A percentile compares a stretch with the other conserved stretches of the same genome.
phyloP scores from a whole-genome alignment of 768 basidiomycete genomes.

The Phanerodontia chrysosporium region DNA sequence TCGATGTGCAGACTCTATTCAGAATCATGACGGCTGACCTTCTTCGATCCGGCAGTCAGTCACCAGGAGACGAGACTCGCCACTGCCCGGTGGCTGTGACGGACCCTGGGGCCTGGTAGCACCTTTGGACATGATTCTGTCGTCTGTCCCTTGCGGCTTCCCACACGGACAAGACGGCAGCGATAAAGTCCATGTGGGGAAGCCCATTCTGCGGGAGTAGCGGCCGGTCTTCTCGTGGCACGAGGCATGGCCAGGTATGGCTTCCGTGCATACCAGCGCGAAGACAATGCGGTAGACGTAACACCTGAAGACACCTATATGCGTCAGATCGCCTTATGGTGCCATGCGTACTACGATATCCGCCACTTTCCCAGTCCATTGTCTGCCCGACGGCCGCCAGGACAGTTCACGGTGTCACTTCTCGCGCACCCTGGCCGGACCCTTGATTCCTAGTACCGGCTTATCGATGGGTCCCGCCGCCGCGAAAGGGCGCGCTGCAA shows the following conservation, averaged over 20 bases:
- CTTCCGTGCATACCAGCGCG: background rate
- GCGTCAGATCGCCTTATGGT: background rate
- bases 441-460: background rate
- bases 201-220: background rate
- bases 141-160: background rate
- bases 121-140: background rate
- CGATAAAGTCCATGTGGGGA: background rate
- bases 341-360: background rate
- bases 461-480: background rate
- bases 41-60: background rate
- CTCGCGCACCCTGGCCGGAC: background rate
- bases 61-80: conserved; percentile 26
- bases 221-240: conserved; percentile 10
- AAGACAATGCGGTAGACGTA: too few species aligned
- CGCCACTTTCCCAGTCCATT: background rate
- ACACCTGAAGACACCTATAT: too few species aligned
- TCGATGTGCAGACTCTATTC: background rate
- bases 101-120: background rate
- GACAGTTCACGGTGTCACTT: background rate
- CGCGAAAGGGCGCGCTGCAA: too few species aligned
- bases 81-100: background rate
- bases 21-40: background rate
- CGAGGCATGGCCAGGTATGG: conserved; percentile 56
- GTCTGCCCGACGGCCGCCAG: background rate
- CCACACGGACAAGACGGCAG: background rate